phyloP scores from a whole-genome alignment of 805 yeast species.

The Wickerhamomyces bisporus region DNA sequence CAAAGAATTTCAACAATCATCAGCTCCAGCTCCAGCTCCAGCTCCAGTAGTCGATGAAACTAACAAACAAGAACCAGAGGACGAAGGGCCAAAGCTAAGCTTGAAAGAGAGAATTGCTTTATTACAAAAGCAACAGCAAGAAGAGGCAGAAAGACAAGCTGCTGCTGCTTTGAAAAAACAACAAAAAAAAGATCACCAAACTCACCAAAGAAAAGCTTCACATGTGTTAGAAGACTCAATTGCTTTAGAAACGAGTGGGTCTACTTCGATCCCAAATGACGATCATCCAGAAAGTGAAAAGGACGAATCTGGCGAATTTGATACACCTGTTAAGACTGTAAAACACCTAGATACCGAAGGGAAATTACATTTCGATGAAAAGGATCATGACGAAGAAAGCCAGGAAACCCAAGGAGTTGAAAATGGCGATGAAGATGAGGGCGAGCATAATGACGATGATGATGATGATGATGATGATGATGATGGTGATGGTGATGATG shows the following conservation, averaged over 20 bases:
- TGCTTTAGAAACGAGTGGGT: too few relatives aligned
- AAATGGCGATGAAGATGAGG: constrained; percentile 25
- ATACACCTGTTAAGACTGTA: constrained; percentile 1
- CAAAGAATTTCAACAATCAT: constrained; percentile 8
- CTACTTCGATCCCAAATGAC: too few relatives aligned
- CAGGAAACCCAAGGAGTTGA: constrained; percentile 14
- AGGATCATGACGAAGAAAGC: constrained; percentile 6
- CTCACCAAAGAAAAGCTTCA: constrained; percentile 24
- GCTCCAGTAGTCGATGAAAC: constrained; percentile 17
- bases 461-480: constrained; percentile 35
- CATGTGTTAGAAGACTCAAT: constrained; percentile 7
- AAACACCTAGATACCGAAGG: constrained; percentile 1
- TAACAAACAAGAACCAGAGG: constrained; percentile 34
- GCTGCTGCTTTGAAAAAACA: constrained; percentile 51
- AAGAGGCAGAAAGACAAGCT: constrained; percentile 71
- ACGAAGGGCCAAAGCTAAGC: constrained; percentile 69
- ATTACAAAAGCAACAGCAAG: constrained; percentile 74
- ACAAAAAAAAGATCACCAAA: constrained; percentile 42
- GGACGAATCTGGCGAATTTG: too few relatives aligned
- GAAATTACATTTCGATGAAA: constrained; percentile 4
- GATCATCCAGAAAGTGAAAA: too few relatives aligned
- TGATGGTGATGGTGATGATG: constrained; percentile 45
- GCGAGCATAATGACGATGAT: constrained; percentile 26
- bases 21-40: constrained; percentile 11
- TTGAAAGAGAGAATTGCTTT: constrained; percentile 82